Evolutionary conservation across 306 rosid genomes (phyloP), one percentile per base, ranked within the genome.

Genomic region (Leucaena leucocephala): DNA sequence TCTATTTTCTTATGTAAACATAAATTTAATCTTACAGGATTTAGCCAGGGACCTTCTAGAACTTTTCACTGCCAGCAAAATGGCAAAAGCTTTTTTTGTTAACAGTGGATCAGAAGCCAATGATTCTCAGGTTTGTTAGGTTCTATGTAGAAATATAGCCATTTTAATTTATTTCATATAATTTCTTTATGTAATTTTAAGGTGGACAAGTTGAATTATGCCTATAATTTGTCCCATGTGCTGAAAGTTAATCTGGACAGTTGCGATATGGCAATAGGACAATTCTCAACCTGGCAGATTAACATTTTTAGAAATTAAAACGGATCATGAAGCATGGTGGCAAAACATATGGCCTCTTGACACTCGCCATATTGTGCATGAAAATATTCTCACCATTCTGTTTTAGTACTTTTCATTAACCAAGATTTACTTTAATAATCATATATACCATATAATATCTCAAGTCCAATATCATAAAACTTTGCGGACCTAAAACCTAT

Each of bases 51-150:
- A 90, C 4, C 89, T 95, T 76, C 79, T 89, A 81, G 96, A 91
- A 77, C 76, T 58, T 16, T 96, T 96, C 82, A 95, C 96, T 17
- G 94, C 96, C 46, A 82, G 77, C 50, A 89, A 91, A 82, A 95
- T 95, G 99, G 97, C 72, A 1, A 96, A 96, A 83, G 98, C 89
- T 8, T 96, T 96, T 85, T 93, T 96, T 73, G 88, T 88, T 65
- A 93, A 93, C 77, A 93, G 98, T 73, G 98, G 99, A 68, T 96
- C 99, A 38, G 99, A 96, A 85, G 97, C 99, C 84, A 96, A 96
- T 78, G 99, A 96, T 80, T 83, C 99, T 78, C 99, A 96, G 98
- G 98, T 95, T 73, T 59, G 73, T 54, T 74, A 55, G 54, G 76
- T 70, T 36, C 46, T 71, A 38, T 68, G 40, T 8, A 16, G 72